These are phyloP conservation scores for Tausonia pullulans DNA, from an alignment of 1,284 basidiomycete genomes.

Conservation along the genomic window DNA sequence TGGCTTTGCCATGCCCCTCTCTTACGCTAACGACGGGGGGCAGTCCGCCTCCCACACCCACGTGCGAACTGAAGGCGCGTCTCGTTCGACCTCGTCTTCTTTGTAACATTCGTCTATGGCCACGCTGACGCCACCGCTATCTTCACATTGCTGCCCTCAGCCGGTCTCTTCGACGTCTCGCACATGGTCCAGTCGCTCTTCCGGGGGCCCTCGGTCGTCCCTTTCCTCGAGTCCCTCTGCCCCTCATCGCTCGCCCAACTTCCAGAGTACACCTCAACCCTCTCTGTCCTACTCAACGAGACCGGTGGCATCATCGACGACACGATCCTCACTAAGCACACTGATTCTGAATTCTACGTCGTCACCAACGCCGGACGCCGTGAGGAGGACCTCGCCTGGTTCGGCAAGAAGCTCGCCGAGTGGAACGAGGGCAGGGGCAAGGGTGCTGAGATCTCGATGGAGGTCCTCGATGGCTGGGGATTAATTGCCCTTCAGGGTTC, in stretches of 20 bases:
- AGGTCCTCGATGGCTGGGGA: slow-evolving; percentile 75
- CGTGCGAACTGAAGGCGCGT: slow-evolving; percentile 49
- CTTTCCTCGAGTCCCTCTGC: slow-evolving; percentile 74
- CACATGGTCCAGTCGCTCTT: slow-evolving; percentile 93
- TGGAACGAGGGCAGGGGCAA: slow-evolving; percentile 58
- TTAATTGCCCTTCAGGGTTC: slow-evolving; percentile 79
- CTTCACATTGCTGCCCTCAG: slow-evolving; percentile 24
- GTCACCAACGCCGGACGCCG: slow-evolving; percentile 92
- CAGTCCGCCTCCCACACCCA: slow-evolving; percentile 68
- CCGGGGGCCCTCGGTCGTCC: slow-evolving; percentile 56
- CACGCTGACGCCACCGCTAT: no score
- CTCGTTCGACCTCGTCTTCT: no score
- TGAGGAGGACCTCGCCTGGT: slow-evolving; percentile 68
- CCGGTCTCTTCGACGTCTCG: slow-evolving; percentile 91
- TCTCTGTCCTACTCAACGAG: slow-evolving; percentile 81
- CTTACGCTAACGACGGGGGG: slow-evolving; percentile 41
- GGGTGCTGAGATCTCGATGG: slow-evolving; percentile 59
- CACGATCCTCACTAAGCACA: slow-evolving; percentile 69
- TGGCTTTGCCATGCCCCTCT: slow-evolving; percentile 87
- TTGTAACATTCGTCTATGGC: no score
- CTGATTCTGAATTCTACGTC: slow-evolving; percentile 71
- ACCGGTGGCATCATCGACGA: slow-evolving; percentile 93
- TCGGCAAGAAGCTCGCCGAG: slow-evolving; percentile 52
- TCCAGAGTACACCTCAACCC: slow-evolving; percentile 56
- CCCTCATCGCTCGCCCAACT: slow-evolving; percentile 67